These are phyloP conservation scores for Thielaviopsis euricoi DNA, from an alignment of 2,329 filamentous ascomycete species.

Conservation along the genomic window DNA sequence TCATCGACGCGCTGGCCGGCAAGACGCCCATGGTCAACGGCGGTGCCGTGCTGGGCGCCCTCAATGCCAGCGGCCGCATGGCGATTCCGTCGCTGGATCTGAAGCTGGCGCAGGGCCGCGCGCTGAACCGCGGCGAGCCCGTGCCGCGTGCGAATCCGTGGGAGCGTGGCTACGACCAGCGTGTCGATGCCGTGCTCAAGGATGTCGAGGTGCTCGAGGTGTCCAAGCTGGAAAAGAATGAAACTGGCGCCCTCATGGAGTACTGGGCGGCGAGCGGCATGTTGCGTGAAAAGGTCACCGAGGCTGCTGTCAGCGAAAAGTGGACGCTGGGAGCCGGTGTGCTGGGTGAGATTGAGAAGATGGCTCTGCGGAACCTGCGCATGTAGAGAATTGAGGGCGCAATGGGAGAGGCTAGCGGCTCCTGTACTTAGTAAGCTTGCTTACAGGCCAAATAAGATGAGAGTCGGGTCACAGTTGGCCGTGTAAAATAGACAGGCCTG, in stretches of 20 bases:
- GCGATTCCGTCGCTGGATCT: slow-evolving; percentile 50
- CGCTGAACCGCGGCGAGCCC: slow-evolving; percentile 22
- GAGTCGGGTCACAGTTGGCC: too few species aligned
- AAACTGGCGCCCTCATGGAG: slow-evolving; percentile 70
- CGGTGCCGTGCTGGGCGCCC: slow-evolving; percentile 61
- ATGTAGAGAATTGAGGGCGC: too few species aligned
- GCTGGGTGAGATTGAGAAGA: slow-evolving; percentile 71
- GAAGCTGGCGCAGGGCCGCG: slow-evolving; percentile 41
- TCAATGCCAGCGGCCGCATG: slow-evolving; percentile 54
- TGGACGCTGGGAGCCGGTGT: slow-evolving; percentile 71
- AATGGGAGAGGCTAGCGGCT: too few species aligned
- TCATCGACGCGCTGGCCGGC: slow-evolving; percentile 55
- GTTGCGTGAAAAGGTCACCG: slow-evolving; percentile 52
- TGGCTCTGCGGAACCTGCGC: slow-evolving; percentile 32
- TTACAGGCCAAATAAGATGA: too few species aligned
- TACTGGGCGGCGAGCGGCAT: slow-evolving; percentile 85
- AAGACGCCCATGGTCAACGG: slow-evolving; percentile 47
- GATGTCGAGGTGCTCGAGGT: slow-evolving; percentile 39
- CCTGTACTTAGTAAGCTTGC: too few species aligned
- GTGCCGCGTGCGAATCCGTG: slow-evolving; percentile 34
- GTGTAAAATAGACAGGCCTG: too few species aligned
- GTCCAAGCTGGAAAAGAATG: slow-evolving; percentile 52
- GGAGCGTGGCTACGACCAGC: slow-evolving; percentile 37
- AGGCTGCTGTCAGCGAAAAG: slow-evolving; percentile 58
- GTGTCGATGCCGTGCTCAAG: slow-evolving; percentile 35